Percentiles rank a stretch among this genome's conserved stretches.
Conservation (phyloP, 2,329 filamentous ascomycete species). For the Thelonectria olida region DNA sequence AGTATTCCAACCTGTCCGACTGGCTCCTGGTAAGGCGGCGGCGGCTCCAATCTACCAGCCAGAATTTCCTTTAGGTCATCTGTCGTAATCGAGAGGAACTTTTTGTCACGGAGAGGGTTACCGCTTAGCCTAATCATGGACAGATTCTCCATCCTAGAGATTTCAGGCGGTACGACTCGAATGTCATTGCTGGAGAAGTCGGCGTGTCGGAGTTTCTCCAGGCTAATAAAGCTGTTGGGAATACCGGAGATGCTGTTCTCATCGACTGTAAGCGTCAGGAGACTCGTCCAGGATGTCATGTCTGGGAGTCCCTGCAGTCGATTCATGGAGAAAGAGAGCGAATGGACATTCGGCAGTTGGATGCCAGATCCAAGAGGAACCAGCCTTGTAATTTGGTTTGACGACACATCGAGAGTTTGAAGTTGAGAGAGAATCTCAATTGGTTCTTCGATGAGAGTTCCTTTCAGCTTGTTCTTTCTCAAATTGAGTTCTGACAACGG, state of each 20-base stretch:
- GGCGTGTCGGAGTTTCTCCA: slow-evolving; percentile 76
- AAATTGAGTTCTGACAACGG: slow-evolving; percentile 78
- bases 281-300: slow-evolving; percentile 75
- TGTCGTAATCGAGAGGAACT: slow-evolving; percentile 81
- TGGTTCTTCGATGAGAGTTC: slow-evolving; percentile 73
- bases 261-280: slow-evolving; percentile 79
- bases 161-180: slow-evolving; percentile 75
- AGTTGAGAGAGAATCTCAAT: slow-evolving; percentile 69
- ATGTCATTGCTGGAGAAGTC: slow-evolving; percentile 91
- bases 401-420: slow-evolving; percentile 80
- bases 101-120: slow-evolving; percentile 92
- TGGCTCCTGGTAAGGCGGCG: slow-evolving; percentile 52
- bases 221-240: slow-evolving; percentile 77
- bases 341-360: slow-evolving; percentile 76
- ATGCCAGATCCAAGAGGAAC: slow-evolving; percentile 56
- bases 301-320: slow-evolving; percentile 77
- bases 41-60: slow-evolving; percentile 70
- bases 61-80: slow-evolving; percentile 83
- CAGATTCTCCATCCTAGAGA: slow-evolving; percentile 82
- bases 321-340: slow-evolving; percentile 83
- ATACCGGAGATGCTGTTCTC: slow-evolving; percentile 82
- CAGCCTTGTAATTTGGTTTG: slow-evolving; percentile 74
- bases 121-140: slow-evolving; percentile 80
- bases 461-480: slow-evolving; percentile 81
- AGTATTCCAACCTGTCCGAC: slow-evolving; percentile 29